phyloP scores from a whole-genome alignment of 2,329 filamentous ascomycete species.

The Cercospora citrullina region DNA sequence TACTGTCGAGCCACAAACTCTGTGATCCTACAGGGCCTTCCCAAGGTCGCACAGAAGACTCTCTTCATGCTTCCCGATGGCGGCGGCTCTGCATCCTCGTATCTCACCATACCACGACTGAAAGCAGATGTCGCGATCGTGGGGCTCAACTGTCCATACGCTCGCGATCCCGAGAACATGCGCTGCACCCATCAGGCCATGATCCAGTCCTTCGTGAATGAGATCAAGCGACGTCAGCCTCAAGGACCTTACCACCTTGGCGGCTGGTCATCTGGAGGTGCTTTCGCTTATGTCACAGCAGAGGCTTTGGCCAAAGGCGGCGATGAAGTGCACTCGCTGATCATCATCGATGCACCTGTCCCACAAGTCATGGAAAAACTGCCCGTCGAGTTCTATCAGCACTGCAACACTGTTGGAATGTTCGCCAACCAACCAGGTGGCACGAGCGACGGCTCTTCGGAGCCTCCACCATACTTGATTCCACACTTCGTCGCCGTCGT shows the following conservation, averaged over 20 bases:
- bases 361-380: slow-evolving; percentile 44
- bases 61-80: slow-evolving; percentile 48
- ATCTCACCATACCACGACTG: slow-evolving; percentile 43
- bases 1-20: slow-evolving; percentile 8
- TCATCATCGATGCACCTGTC: slow-evolving; percentile 27
- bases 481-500: slow-evolving; percentile 56
- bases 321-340: slow-evolving; percentile 1
- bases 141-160: slow-evolving; percentile 50
- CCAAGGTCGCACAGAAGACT: slow-evolving; percentile 18
- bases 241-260: slow-evolving; percentile 42
- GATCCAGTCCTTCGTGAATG: slow-evolving; percentile 26
- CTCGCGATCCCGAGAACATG: slow-evolving; percentile 16
- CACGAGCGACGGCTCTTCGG: background rate
- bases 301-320: background rate
- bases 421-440: background rate
- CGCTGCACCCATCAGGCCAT: slow-evolving; percentile 11
- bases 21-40: slow-evolving; percentile 25
- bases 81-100: slow-evolving; percentile 50
- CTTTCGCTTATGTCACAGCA: slow-evolving; percentile 20
- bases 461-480: slow-evolving; percentile 49
- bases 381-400: slow-evolving; percentile 54
- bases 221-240: slow-evolving; percentile 41
- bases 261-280: slow-evolving; percentile 28
- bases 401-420: slow-evolving; percentile 1
- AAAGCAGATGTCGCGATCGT: slow-evolving; percentile 10